phyloP scores from a whole-genome alignment of 306 rosid species.

The Ceratonia siliqua region DNA sequence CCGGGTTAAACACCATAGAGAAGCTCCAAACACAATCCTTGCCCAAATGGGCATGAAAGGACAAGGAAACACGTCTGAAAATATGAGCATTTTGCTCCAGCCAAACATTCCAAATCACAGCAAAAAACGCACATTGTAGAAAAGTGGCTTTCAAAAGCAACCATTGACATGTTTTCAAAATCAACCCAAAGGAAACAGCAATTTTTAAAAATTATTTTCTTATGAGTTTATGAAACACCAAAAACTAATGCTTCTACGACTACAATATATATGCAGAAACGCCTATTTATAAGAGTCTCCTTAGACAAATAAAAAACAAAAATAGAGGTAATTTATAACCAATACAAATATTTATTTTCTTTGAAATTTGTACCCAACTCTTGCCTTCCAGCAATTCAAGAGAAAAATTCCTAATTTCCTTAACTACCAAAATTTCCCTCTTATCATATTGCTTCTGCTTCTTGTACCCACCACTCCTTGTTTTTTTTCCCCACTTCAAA shows the following conservation, averaged over 20 bases:
- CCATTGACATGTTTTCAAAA: background rate
- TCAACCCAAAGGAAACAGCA: background rate
- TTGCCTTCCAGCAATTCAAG: background rate
- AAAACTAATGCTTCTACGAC: background rate
- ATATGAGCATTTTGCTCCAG: no score
- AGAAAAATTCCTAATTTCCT: background rate
- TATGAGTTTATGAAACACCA: background rate
- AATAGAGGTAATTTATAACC: background rate
- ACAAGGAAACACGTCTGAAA: no score
- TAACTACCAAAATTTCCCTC: conserved; percentile 9
- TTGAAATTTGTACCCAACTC: background rate
- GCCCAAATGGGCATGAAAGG: no score
- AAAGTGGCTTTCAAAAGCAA: background rate
- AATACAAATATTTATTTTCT: background rate
- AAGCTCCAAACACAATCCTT: no score
- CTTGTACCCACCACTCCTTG: background rate
- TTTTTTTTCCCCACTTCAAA: background rate
- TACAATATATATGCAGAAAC: background rate
- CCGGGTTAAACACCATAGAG: no score
- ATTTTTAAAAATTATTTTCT: background rate
- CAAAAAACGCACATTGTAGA: no score
- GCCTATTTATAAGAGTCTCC: background rate
- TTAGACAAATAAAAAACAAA: background rate
- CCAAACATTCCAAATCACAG: no score
- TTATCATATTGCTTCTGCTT: background rate